These are phyloP conservation scores for Populus tremula DNA, from an alignment of 345 rosid genomes.

Conservation along the genomic window DNA sequence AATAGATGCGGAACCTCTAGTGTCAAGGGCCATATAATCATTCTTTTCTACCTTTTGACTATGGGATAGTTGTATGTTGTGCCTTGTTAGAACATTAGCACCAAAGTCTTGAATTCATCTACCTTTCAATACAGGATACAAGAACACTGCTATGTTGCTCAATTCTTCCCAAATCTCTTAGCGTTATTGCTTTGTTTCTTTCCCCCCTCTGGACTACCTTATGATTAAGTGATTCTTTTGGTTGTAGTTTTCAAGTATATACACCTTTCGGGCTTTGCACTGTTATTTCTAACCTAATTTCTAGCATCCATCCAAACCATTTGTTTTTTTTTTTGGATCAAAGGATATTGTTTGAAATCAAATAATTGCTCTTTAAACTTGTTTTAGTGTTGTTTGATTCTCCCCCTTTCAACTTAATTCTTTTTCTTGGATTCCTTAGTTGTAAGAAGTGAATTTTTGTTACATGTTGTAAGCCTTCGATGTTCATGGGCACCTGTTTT, in stretches of 20 bases:
- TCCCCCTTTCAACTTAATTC: neutral
- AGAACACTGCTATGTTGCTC: neutral
- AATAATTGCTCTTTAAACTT: neutral
- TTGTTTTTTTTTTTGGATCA: neutral
- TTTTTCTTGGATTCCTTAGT: constrained; percentile 15
- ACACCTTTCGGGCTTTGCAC: neutral
- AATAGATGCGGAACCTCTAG: neutral
- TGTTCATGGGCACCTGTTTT: neutral
- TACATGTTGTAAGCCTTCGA: constrained; percentile 18
- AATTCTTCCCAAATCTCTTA: neutral
- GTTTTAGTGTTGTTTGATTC: constrained; percentile 8
- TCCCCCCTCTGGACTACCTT: neutral
- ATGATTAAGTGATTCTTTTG: neutral
- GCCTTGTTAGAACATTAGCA: neutral
- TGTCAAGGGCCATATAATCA: neutral
- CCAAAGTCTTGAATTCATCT: neutral
- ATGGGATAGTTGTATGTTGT: neutral
- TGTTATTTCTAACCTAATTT: neutral
- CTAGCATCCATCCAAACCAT: neutral
- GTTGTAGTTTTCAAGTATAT: neutral
- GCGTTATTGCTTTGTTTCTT: neutral
- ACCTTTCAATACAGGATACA: neutral
- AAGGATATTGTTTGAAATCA: neutral
- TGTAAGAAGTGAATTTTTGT: constrained; percentile 9
- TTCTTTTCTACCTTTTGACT: neutral